Base-by-base conservation (phyloP, 805 yeast genomes). In the Sungouiozyma ichnusensis region DNA sequence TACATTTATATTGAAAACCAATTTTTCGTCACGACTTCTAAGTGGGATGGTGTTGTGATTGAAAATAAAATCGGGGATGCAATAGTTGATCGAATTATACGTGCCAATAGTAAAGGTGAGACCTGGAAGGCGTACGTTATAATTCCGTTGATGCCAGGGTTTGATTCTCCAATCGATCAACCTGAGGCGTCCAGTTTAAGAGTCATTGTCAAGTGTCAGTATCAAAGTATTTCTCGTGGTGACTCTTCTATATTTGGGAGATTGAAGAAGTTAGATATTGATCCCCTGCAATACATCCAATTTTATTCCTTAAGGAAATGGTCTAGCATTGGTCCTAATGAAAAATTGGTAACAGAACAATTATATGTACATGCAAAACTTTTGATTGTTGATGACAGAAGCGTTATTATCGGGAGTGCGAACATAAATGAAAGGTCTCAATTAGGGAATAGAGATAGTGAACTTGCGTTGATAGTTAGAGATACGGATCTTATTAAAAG, bases 91-190 rank as follows among this genome's bases (percentile, higher is more conserved):
- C 72, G 99, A 54, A 88, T 90, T 42, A 82, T 88, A 29, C 72
- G 87, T 37, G 98, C 98, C 0, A 83, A 85, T 56, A 73, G 75
- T 45, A 83, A 80, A 45, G 76, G 77, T 4, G 81, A 77, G 41
- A 62, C 68, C 9, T 92, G 99, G 99, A 80, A 79, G 48, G 97
- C 97, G 1, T 75, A 86, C 19, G 81, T 92, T 46, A 72, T 92
- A 9, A 86, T 92, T 48, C 99, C 99, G 2, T 69, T 92, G 50
- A 86, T 92, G 92, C 99, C 99, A 1, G 99, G 98, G 0, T 92
- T 94, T 60, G 92, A 83, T 55, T 79, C 95, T 20, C 84, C 86
- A 49, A 94, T 94, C 16, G 97, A 90, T 57, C 77, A 83, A 48
- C 83, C 92, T 14, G 96, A 87, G 50, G 98, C 96, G 1, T 83